These are phyloP conservation scores for Zoysia japonica DNA, from an alignment of 176 grass and related monocot species.

Conservation along the genomic window DNA sequence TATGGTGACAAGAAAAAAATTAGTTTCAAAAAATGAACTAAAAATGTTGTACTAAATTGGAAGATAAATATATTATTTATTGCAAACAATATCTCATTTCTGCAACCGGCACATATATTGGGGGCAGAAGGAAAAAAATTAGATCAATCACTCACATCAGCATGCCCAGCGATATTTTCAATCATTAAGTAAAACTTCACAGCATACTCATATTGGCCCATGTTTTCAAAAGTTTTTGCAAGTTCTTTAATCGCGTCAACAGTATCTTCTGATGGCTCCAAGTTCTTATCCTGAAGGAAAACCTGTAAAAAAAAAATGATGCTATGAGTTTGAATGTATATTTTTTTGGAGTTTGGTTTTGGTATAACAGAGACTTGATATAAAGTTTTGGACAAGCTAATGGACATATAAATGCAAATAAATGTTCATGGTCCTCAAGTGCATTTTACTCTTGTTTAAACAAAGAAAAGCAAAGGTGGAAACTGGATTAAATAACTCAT, in stretches of 20 bases:
- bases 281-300: slow-evolving; percentile 58
- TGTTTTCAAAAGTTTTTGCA: slow-evolving; percentile 56
- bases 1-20: background rate
- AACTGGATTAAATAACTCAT: background rate
- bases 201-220: slow-evolving; percentile 70
- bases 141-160: slow-evolving; percentile 57
- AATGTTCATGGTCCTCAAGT: no score
- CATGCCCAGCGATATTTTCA: slow-evolving; percentile 49
- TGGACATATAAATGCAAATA: no score
- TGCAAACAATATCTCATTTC: background rate
- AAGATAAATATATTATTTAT: slow-evolving; percentile 2
- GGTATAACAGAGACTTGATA: background rate
- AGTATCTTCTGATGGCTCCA: slow-evolving; percentile 59
- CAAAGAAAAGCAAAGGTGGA: background rate
- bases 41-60: background rate
- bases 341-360: background rate
- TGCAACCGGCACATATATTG: background rate
- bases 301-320: slow-evolving; percentile 45
- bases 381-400: background rate
- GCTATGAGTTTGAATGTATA: background rate
- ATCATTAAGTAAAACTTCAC: slow-evolving; percentile 73
- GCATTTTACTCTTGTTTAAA: no score
- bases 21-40: background rate
- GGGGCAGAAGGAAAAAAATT: background rate
- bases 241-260: slow-evolving; percentile 57